Evolutionary conservation across 2,329 filamentous ascomycete genomes (phyloP), one percentile per base, ranked within the genome.

Genomic region (Immersiporthe knoxdaviesiana): DNA sequence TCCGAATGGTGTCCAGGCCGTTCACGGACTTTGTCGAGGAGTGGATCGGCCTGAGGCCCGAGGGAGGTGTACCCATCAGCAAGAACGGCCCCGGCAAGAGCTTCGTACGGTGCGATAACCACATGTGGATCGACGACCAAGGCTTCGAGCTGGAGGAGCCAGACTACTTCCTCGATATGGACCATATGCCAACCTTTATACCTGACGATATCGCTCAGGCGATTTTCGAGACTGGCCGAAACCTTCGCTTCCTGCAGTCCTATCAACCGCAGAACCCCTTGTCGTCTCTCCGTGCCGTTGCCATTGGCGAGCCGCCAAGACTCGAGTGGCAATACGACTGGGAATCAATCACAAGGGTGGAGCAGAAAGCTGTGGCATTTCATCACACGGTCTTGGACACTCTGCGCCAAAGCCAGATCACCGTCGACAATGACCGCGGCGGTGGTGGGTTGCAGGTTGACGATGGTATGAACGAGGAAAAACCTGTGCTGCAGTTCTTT

Each of bases 191-290:
- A 0, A 82, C 84, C 1, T 96, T 96, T 73, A 84, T 97, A 59
- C 86, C 90, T 0, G 77, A 82, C 6, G 92, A 96, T 68, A 86
- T 94, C 72, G 90, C 88, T 3, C 84, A 87, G 64, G 82, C 84
- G 6, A 88, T 96, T n/a, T 94, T 95, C 72, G 92, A 97, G 76
- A 91, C 90, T 3, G 93, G 92, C 4, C 88, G 87, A 74, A 95
- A 91, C 76, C 79, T 97, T 62, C 87, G 91, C 10, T 89, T 96
- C 66, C 83, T 97, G 62, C 87, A 89, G 73, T 81, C 83, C 30
- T 88, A 91, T 73, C 91, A 96, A 76, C 86, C 92, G 6, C 83
- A 89, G 1, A 92, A 97, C 76, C 88, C 90, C 0, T 81, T 96
- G 56, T 86, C 88, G 18, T 70, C 63, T 11, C 60, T 50, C n/a